phyloP scores from a whole-genome alignment of 192 early-diverging fungal genomes.

The Backusella morwellensis region DNA sequence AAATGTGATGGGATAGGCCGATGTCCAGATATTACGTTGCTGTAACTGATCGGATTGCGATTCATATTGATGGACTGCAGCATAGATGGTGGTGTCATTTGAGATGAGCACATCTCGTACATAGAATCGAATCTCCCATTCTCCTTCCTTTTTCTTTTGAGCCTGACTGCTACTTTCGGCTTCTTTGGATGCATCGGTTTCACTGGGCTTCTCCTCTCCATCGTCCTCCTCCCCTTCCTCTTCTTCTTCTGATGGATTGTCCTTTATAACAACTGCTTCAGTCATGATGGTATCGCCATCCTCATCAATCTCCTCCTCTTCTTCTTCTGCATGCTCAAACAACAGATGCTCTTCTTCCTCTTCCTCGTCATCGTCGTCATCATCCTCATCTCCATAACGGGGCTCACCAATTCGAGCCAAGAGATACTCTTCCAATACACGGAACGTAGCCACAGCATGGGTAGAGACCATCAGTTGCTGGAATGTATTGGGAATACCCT shows the following conservation, averaged over 20 bases:
- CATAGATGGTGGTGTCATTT: constrained; percentile 65
- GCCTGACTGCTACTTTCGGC: neutral
- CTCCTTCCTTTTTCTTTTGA: constrained; percentile 26
- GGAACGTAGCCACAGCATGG: constrained; percentile 84
- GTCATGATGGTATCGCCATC: constrained; percentile 14
- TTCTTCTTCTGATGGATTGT: neutral
- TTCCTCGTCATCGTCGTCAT: neutral
- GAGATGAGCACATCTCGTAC: constrained; percentile 44
- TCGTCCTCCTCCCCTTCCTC: neutral
- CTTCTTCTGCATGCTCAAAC: neutral
- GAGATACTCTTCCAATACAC: constrained; percentile 78
- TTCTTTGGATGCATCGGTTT: neutral
- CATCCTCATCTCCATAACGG: constrained; percentile 28
- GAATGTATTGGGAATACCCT: constrained; percentile 46
- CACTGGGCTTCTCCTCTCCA: neutral
- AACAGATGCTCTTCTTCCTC: neutral
- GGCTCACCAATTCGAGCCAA: constrained; percentile 47
- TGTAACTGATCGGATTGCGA: neutral
- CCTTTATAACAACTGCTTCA: constrained; percentile 21
- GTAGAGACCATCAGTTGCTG: constrained; percentile 68
- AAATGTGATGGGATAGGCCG: constrained; percentile 58
- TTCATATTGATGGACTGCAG: constrained; percentile 60
- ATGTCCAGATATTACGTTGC: constrained; percentile 52
- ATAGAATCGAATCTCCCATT: constrained; percentile 61
- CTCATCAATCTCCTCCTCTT: constrained; percentile 9